Evolutionary conservation across 2,329 filamentous ascomycete species (phyloP), one percentile per base, ranked within the genome.

Genomic region (Fusarium virguliforme): DNA sequence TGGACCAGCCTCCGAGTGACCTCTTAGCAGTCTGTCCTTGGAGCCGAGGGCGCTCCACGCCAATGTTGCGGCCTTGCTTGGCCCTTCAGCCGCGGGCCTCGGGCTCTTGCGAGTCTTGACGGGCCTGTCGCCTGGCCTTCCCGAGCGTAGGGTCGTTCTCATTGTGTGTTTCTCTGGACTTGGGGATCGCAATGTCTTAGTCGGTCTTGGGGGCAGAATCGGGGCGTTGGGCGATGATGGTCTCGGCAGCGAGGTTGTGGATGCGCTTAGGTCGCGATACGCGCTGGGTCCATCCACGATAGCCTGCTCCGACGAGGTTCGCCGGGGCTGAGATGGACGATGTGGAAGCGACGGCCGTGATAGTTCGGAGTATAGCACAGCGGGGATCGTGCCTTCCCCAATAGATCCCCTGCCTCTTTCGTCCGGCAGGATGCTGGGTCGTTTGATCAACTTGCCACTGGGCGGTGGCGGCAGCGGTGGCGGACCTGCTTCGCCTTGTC

Each of bases 371-470:
- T 97, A 97, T 65, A 87, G 90, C 54, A 95, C 88, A 8, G 93
- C 92, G 51, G 93, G 94, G 69, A 97, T 91, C 2, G 93, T 96
- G 12, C 94, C 93, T 70, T 91, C 87, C 41, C 93, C 94, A 75
- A 97, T 92, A 85, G 89, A 95, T 4, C 89, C 90, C 68, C 82
- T 85, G 59, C 63, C 73, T 62, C 58, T 62, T n/a, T 68, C 68
- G 26, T 66, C 62, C 75, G 15, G 65, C 18, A 18, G 62, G 6
- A 72, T 32, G 46, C 68, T 71, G 24, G 71, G 71, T 4, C 66
- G 65, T 59, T 77, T 74, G 26, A 68, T 65, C 22, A 74, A 46
- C 34, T 78, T 76, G 18, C 70, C 68, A 15, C 63, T 64, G 9
- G 75, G 38, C 46, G 67, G 55, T 55, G 43, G 38, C 48, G 67